A percentile compares a stretch with the other conserved stretches of the same genome.
phyloP scores from a whole-genome alignment of 2,329 filamentous ascomycete genomes.

The Stemphylium lycopersici region DNA sequence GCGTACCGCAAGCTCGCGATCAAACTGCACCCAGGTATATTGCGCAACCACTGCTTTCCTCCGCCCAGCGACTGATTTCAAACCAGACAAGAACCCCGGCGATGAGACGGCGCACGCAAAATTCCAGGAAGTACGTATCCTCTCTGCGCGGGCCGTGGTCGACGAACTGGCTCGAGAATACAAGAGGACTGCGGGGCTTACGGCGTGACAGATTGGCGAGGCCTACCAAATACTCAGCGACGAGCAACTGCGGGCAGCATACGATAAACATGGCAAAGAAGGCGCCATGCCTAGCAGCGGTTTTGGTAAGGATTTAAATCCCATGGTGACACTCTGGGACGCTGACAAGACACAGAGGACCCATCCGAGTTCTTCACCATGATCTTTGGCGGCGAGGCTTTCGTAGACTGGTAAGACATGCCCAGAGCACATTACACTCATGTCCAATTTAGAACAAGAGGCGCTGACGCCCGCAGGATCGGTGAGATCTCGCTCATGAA shows the following conservation, averaged over 20 bases:
- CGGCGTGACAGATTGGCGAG: constrained; percentile 64
- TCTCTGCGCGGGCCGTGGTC: not conserved
- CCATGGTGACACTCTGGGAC: constrained; percentile 7
- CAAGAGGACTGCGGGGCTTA: constrained; percentile 30
- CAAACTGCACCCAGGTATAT: constrained; percentile 80
- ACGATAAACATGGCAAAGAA: constrained; percentile 98
- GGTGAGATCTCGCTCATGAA: constrained; percentile 99
- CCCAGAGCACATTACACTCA: not conserved
- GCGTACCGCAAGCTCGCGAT: constrained; percentile 92
- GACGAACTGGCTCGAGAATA: constrained; percentile 5
- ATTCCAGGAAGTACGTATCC: constrained; percentile 77
- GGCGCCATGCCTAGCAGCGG: constrained; percentile 87
- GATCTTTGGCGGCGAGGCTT: constrained; percentile 97
- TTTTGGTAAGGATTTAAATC: constrained; percentile 65
- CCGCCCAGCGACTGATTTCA: constrained; percentile 11
- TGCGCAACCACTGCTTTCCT: constrained; percentile 32
- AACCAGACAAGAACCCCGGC: constrained; percentile 91
- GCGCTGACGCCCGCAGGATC: constrained; percentile 60
- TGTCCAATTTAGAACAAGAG: too few species aligned
- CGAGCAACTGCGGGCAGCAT: constrained; percentile 82
- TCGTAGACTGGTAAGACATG: constrained; percentile 73
- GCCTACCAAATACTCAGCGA: constrained; percentile 86
- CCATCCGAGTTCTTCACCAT: constrained; percentile 97
- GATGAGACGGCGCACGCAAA: constrained; percentile 92
- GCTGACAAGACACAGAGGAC: constrained; percentile 65